Base-by-base conservation (phyloP, 208 protist genomes). In the Angomonas deanei region DNA sequence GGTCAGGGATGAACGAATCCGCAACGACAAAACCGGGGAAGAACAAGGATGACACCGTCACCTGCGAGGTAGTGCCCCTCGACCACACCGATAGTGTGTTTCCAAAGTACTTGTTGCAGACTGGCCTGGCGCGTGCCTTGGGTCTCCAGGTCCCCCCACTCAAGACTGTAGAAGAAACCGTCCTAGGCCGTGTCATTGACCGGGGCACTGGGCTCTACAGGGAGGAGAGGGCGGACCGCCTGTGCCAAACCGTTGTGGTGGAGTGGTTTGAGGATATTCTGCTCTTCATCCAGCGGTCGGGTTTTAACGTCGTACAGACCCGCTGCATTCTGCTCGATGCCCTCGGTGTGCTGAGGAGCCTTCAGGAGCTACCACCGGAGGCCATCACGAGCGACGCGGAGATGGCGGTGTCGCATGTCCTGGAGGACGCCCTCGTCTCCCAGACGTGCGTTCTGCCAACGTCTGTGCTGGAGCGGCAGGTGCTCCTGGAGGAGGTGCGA, bases 211-310 rank as follows among this genome's bases (percentile, higher is more conserved):
- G 24, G 33, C 42, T 38, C 39, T 87, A 78, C 64, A 64, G 68
- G 50, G 68, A 70, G 54, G 55, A 65, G 32, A 39, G 47, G 15
- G 80, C 67, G 38, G 76, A 74, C 11, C 71, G 78, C 26, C 70
- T 86, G 56, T 71, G 69, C 21, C 72, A 80, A 31, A 61, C 71
- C 27, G 68, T 74, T 17, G 17, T 94, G 30, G 48, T 85, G 4
- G 82, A 91, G 63, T 94, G 88, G 88, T 84, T 88, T 36, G 78
- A 88, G 57, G 84, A 88, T 19, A 36, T 84, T 4, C 65, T 91
- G 21, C 48, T 73, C 19, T 90, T 91, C 30, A 59, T 77, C 0
- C 33, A 61, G 2, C 63, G 66, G 28, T 62, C 66, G 8, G 71
- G 63, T 28, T 92, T 89, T 61, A 80, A 67, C 5, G 61, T 61